Evolutionary conservation across 148 eudicot species (phyloP), one percentile per base, ranked within the genome.

Genomic region (Bassia scoparia): DNA sequence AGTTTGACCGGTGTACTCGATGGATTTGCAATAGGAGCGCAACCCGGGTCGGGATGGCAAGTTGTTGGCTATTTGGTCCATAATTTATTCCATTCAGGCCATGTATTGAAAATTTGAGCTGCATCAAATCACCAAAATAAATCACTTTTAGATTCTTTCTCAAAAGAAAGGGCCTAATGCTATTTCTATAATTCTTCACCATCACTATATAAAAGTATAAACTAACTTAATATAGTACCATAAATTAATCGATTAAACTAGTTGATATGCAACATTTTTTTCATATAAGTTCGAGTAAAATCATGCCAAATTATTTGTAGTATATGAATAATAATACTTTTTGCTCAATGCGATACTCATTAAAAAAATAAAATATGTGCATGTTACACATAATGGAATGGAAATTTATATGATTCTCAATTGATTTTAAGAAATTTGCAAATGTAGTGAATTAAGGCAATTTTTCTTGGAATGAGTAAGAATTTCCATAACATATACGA

Each of bases 51-150:
- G 90, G 91, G 91, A 56, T 6, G 98, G 98, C 56, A 94, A 85
- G 77, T 94, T 87, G 84, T 89, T 83, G 21, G 97, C 98, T 23
- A 94, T 91, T n/a, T 53, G 88, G 98, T 29, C 97, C 98, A 73
- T 94, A 94, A 77, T 94, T 94, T 58, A 94, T 88, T 67, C 98
- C 71, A 43, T 88, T 88, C 44, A 81, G 61, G 64, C 88, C 71
- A 7, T 68, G 52, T 37, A 54, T 68, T 16, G 60, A 76, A 76
- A 53, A 5, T 80, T 61, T 68, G 82, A 78, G 41, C 97, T 89
- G 86, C 43, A 38, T 66, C 11, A 24, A 4, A 35, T 10, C 30
- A 58, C 24, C 69, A 8, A 46, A 69, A 21, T 56, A 74, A 49
- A 35, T 38, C 29, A 29, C 56, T 16, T 52, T 30, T 43, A 10